phyloP scores from a whole-genome alignment of 1,139 yeast genomes.

The Debaryomycetaceae sp. region DNA sequence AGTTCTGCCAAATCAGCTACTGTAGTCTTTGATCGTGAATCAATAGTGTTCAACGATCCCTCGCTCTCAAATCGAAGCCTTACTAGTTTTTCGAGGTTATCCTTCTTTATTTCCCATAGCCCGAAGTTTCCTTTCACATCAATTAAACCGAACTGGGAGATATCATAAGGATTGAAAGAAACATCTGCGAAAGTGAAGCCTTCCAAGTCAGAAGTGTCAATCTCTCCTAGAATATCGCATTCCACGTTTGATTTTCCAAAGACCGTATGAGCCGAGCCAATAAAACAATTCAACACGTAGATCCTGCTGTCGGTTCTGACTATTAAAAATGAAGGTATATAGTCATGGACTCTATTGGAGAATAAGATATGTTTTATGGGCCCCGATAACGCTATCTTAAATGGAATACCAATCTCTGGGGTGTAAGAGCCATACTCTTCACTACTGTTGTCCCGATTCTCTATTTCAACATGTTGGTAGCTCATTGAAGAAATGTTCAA shows the following conservation, averaged over 20 bases:
- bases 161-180: conserved; percentile 39
- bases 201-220: conserved; percentile 16
- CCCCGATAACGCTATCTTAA: conserved; percentile 24
- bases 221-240: conserved; percentile 21
- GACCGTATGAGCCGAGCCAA: not conserved
- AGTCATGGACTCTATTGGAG: conserved; percentile 12
- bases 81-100: conserved; percentile 4
- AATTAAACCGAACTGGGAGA: conserved; percentile 36
- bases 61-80: conserved; percentile 10
- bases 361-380: conserved; percentile 40
- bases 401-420: conserved; percentile 17
- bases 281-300: conserved; percentile 21
- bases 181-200: conserved; percentile 45
- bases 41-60: not conserved
- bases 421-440: conserved; percentile 2
- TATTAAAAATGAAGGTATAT: conserved; percentile 18
- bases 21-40: conserved; percentile 10
- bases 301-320: conserved; percentile 25
- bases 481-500: conserved; percentile 23
- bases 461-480: conserved; percentile 7
- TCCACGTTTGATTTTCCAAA: conserved; percentile 6
- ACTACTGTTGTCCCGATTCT: conserved; percentile 2
- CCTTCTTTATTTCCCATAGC: conserved; percentile 26
- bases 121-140: conserved; percentile 55
- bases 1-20: conserved; percentile 46